phyloP scores from a whole-genome alignment of 1,284 basidiomycete genomes.

The Lentinula novae-zelandiae region DNA sequence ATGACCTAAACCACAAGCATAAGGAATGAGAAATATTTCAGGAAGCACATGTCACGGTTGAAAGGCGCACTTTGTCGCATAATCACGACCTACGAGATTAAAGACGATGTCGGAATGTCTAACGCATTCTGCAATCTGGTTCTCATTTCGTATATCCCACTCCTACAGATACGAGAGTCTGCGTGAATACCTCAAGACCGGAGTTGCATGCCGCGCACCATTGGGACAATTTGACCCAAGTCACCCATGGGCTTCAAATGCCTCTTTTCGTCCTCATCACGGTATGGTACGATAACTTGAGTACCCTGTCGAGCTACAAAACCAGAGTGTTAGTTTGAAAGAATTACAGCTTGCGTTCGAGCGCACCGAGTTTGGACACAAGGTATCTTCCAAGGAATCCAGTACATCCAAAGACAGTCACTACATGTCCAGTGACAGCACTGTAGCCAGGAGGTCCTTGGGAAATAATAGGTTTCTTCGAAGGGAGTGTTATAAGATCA shows the following conservation, averaged over 20 bases:
- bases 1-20: slow-evolving; percentile 61
- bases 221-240: slow-evolving; percentile 92
- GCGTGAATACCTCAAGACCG: slow-evolving; percentile 1
- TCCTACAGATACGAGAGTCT: slow-evolving; percentile 51
- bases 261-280: slow-evolving; percentile 93
- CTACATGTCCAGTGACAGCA: slow-evolving; percentile 84
- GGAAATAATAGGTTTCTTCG: slow-evolving; percentile 64
- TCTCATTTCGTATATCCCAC: slow-evolving; percentile 88
- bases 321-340: not conserved
- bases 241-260: slow-evolving; percentile 93
- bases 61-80: slow-evolving; percentile 78
- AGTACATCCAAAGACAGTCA: slow-evolving; percentile 96
- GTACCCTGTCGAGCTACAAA: slow-evolving; percentile 81
- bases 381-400: slow-evolving; percentile 95
- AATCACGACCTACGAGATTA: slow-evolving; percentile 88
- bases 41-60: not conserved
- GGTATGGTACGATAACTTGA: slow-evolving; percentile 93
- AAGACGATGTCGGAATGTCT: slow-evolving; percentile 98
- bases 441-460: slow-evolving; percentile 84
- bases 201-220: slow-evolving; percentile 51
- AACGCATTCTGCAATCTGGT: slow-evolving; percentile 91
- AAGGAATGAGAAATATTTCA: slow-evolving; percentile 4
- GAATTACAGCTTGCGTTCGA: slow-evolving; percentile 6
- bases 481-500: slow-evolving; percentile 62
- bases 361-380: slow-evolving; percentile 85